Percentiles rank a stretch among this genome's conserved stretches.
These are phyloP conservation scores for Solanum chilense DNA, from an alignment of 257 asterid genomes.

Conservation along the genomic window DNA sequence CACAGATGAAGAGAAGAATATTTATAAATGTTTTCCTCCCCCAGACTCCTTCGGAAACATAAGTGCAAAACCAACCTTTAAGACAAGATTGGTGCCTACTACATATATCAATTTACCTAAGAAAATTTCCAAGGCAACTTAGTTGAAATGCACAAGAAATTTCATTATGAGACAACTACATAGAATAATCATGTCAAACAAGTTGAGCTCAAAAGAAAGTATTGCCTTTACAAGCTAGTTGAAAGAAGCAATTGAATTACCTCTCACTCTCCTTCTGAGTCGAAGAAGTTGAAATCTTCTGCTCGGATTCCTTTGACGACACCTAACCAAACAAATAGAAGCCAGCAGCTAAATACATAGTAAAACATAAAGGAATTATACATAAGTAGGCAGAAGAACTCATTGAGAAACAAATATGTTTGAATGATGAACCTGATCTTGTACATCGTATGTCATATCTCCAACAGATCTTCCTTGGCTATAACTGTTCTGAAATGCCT, in stretches of 20 bases:
- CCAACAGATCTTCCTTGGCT: conserved; percentile 23
- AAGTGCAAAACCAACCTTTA: not conserved
- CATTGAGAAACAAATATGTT: not conserved
- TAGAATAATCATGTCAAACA: not conserved
- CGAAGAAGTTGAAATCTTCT: conserved; percentile 26
- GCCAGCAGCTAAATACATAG: not conserved
- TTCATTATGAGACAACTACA: not conserved
- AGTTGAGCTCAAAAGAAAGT: not conserved
- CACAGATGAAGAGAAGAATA: not conserved
- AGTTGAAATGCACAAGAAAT: not conserved
- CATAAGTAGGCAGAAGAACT: not conserved
- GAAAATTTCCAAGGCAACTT: not conserved
- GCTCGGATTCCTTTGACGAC: conserved; percentile 23
- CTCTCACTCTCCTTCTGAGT: conserved; percentile 46
- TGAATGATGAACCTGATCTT: conserved; percentile 28
- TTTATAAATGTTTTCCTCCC: not conserved
- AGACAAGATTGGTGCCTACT: not conserved
- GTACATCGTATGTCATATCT: conserved; percentile 26
- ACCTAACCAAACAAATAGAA: conserved; percentile 22
- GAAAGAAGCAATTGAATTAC: conserved; percentile 18
- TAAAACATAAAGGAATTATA: not conserved
- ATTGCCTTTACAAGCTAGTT: not conserved
- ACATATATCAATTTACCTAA: not conserved
- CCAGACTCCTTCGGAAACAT: not conserved
- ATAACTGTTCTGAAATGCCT: conserved; percentile 57